Conservation (phyloP, 176 grass and related monocot species). For the Tillandsia fasciculata region DNA sequence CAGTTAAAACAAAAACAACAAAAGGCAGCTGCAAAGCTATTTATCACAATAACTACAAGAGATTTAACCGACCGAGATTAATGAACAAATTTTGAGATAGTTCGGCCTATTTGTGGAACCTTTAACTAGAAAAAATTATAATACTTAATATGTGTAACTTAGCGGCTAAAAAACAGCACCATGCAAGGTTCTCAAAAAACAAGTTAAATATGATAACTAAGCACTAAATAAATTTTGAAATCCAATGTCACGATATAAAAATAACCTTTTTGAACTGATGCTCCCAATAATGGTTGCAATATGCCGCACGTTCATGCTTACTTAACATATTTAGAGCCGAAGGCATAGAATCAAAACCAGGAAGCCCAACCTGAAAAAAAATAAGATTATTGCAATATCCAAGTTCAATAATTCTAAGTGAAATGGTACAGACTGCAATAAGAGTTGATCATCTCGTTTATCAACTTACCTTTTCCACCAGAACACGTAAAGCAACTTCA, state of each 20-base stretch:
- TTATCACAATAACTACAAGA: background rate
- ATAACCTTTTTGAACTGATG: conserved; percentile 96
- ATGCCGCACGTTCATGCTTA: conserved; percentile 88
- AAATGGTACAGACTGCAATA: background rate
- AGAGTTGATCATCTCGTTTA: conserved; percentile 4
- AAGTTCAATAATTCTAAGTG: background rate
- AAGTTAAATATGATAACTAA: background rate
- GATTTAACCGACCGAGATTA: background rate
- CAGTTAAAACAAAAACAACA: background rate
- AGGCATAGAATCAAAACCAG: conserved; percentile 99
- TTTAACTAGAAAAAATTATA: too few relatives aligned
- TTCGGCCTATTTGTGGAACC: too few relatives aligned
- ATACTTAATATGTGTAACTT: too few relatives aligned
- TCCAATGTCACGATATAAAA: background rate
- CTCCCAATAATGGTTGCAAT: conserved; percentile 98
- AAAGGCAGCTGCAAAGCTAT: background rate
- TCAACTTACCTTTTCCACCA: conserved; percentile 86
- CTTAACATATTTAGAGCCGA: conserved; percentile 85
- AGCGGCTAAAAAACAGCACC: too few relatives aligned
- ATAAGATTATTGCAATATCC: background rate
- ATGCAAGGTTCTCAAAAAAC: too few relatives aligned
- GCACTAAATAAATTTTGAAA: background rate
- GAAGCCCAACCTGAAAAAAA: conserved; percentile 78
- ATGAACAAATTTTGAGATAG: too few relatives aligned
- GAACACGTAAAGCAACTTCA: conserved; percentile 90